Evolutionary conservation across 2,329 filamentous ascomycete genomes (phyloP).

Genomic region (Dryadomyces quercus-mongolicae): DNA sequence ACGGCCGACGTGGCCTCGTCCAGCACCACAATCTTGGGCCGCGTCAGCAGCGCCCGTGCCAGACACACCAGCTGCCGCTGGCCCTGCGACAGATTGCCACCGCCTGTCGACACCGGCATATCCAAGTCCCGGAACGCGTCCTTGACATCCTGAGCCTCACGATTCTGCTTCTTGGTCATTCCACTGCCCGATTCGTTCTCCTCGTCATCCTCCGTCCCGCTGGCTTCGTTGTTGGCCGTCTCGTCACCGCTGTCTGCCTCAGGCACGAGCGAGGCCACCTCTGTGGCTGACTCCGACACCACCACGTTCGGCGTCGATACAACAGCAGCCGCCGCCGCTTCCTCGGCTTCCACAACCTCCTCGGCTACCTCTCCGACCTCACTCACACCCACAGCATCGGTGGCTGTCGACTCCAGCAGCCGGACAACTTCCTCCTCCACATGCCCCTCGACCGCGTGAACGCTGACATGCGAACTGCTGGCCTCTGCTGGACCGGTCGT

Average conservation of each 20-base stretch:
- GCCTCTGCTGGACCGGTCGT: neutral
- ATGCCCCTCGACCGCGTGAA: slow-evolving; percentile 1
- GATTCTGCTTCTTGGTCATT: too few species aligned
- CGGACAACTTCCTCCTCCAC: slow-evolving; percentile 5
- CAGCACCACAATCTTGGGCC: slow-evolving; percentile 27
- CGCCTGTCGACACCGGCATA: slow-evolving; percentile 19
- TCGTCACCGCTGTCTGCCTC: slow-evolving; percentile 2
- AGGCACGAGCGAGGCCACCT: slow-evolving; percentile 6
- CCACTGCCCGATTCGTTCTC: too few species aligned
- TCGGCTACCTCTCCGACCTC: slow-evolving; percentile 11
- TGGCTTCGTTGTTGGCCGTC: slow-evolving; percentile 2
- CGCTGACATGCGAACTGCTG: too few species aligned
- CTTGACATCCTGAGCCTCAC: slow-evolving; percentile 7
- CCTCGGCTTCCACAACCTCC: too few species aligned
- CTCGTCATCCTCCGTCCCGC: neutral
- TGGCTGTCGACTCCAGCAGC: slow-evolving; percentile 7
- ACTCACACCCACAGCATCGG: slow-evolving; percentile 7
- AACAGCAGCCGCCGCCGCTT: too few species aligned
- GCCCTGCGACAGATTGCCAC: slow-evolving; percentile 29
- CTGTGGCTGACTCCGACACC: slow-evolving; percentile 7
- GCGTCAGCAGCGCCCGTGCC: slow-evolving; percentile 29
- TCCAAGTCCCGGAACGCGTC: slow-evolving; percentile 21
- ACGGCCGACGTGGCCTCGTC: slow-evolving; percentile 36
- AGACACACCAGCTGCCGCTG: slow-evolving; percentile 37
- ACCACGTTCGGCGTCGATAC: neutral